Conservation (phyloP, 495 filamentous ascomycete species). For the Podospora pseudopauciseta region DNA sequence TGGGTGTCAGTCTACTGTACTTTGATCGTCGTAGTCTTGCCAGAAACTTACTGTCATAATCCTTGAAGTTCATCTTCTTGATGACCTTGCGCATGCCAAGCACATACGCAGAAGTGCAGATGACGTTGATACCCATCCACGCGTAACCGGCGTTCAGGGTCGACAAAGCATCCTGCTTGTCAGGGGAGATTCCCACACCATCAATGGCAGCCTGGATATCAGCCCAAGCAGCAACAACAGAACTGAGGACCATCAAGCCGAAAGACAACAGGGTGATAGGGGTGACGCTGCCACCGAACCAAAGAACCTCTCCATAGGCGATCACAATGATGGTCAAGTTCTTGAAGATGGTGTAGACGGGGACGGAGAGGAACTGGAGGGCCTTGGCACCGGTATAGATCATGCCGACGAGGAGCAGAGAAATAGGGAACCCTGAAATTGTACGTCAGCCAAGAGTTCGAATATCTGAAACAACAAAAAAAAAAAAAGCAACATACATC, state of each 20-base stretch:
- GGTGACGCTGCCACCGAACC: slow-evolving; percentile 95
- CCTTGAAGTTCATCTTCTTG: slow-evolving; percentile 99
- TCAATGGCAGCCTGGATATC: slow-evolving; percentile 87
- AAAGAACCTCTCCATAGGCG: slow-evolving; percentile 96
- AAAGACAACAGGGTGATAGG: slow-evolving; percentile 89
- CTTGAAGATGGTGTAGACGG: slow-evolving; percentile 99
- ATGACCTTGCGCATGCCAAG: slow-evolving; percentile 97
- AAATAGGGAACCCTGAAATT: slow-evolving; percentile 88
- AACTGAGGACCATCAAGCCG: slow-evolving; percentile 94
- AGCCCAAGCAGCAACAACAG: slow-evolving; percentile 93
- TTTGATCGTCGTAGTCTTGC: background rate
- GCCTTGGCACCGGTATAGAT: slow-evolving; percentile 98
- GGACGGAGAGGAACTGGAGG: slow-evolving; percentile 93
- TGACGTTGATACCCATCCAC: slow-evolving; percentile 97
- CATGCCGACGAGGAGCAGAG: slow-evolving; percentile 95
- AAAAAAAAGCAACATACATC: slow-evolving; percentile 60
- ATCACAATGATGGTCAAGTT: slow-evolving; percentile 99
- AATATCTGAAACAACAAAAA: background rate
- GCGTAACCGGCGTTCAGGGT: slow-evolving; percentile 94
- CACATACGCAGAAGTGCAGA: slow-evolving; percentile 89
- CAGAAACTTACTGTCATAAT: slow-evolving; percentile 85
- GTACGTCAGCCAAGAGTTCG: slow-evolving; percentile 24
- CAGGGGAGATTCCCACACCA: slow-evolving; percentile 51
- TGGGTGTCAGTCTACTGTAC: slow-evolving; percentile 13
- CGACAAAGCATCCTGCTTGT: slow-evolving; percentile 71